Evolutionary conservation across 805 yeast species (phyloP), one percentile per base, ranked within the genome.

Genomic region (Gaillardinia entomophila): DNA sequence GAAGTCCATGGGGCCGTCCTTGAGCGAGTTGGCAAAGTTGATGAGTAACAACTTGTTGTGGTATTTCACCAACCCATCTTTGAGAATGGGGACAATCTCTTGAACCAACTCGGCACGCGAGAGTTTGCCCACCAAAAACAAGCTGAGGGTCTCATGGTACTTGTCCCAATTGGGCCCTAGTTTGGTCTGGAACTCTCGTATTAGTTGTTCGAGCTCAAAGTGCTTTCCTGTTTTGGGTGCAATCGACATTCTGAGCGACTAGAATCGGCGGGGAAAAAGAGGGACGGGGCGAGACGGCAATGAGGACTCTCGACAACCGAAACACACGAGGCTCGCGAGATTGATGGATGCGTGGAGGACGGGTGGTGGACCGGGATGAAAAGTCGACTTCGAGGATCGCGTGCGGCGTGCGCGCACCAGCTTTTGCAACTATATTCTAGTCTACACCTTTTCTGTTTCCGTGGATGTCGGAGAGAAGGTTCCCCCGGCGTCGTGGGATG

Each of bases 11-110:
- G 92, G 87, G 13, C 79, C 77, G 40, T 83, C 92, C 36, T 86
- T 71, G 35, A 86, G 65, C 4, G 96, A 75, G 56, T 89, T 90
- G 16, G 96, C 88, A 42, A 89, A 66, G 50, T 86, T 82, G 12
- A 94, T 78, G 34, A 90, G 65, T 27, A 90, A 60, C 28, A 90
- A 66, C 51, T 84, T 87, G 59, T 90, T 90, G 59, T 92, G 98
- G 65, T 80, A 72, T 35, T 77, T 66, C 24, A 75, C 51, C 31
- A 78, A 63, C 12, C 48, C 51, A 42, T 48, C 50, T 32, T 55
- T 61, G 32, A 88, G 63, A 17, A 84, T 63, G n/a, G 71, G 71
- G 27, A 66, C 65, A 20, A 86, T 66, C 30, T 68, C 77, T 11
- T 66, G 61, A 39, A 77, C 75, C 34, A 90, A 66, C 56, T 90